Percentiles rank a stretch among this genome's conserved stretches.
Evolutionary conservation across 2,329 filamentous ascomycete genomes (phyloP).

Genomic region (Colletotrichum siamense): DNA sequence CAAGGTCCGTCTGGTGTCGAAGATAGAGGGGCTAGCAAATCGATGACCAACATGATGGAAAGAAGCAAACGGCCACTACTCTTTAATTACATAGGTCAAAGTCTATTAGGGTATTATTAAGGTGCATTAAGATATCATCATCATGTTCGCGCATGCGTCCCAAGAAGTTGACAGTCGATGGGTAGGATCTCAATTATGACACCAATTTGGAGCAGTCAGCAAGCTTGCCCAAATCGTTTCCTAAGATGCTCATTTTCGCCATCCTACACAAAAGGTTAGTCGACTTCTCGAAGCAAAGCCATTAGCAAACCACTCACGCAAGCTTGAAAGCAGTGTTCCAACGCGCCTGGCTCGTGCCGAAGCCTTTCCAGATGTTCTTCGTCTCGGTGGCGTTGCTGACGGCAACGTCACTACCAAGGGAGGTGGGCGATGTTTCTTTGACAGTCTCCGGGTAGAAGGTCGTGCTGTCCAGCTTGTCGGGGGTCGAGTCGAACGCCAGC

Average conservation of each 20-base stretch:
- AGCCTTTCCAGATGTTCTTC: background rate
- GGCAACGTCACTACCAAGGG: background rate
- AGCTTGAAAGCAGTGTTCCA: conserved; percentile 6
- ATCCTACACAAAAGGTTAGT: background rate
- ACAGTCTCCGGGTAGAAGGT: conserved; percentile 1
- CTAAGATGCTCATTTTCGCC: conserved; percentile 8
- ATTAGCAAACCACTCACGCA: background rate
- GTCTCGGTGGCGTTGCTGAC: background rate
- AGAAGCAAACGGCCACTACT: background rate
- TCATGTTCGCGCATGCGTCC: background rate
- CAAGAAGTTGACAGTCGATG: rapidly evolving
- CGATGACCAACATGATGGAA: background rate
- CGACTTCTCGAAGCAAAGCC: background rate
- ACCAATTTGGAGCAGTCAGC: conserved; percentile 4
- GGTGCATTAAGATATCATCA: background rate
- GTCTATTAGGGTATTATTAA: background rate
- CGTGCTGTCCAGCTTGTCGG: conserved; percentile 7
- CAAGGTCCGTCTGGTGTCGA: background rate
- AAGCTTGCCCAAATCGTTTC: conserved; percentile 4
- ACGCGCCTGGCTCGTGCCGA: background rate
- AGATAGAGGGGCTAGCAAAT: background rate
- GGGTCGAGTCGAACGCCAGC: conserved; percentile 3
- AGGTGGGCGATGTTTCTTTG: background rate
- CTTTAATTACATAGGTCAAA: background rate
- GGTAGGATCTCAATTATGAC: background rate